phyloP scores from a whole-genome alignment of 139 green algal genomes.

The Desmodesmus armatus region DNA sequence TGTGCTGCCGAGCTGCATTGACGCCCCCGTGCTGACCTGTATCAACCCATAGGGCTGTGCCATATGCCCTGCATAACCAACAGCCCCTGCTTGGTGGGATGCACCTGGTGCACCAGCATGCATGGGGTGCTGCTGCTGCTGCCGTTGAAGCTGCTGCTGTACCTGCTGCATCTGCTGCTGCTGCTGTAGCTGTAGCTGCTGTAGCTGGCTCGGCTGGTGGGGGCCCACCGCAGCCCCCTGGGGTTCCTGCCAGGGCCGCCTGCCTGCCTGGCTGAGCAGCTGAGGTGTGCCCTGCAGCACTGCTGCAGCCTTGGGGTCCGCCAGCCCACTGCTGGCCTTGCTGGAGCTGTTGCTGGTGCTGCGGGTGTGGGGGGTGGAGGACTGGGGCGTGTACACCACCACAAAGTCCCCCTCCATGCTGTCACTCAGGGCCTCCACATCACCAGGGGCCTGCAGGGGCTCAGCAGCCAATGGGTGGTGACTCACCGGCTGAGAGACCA shows the following conservation, averaged over 20 bases:
- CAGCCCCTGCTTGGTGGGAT: too few species aligned
- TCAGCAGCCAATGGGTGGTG: slow-evolving; percentile 10
- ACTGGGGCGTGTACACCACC: slow-evolving; percentile 22
- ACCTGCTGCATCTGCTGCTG: too few species aligned
- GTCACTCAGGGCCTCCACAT: slow-evolving; percentile 2
- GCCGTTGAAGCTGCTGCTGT: too few species aligned
- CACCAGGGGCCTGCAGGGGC: background rate
- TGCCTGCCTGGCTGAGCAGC: background rate
- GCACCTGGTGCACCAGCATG: background rate
- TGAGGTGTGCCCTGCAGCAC: slow-evolving; percentile 8
- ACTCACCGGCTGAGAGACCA: background rate
- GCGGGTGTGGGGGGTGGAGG: background rate
- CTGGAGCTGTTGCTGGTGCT: slow-evolving; percentile 41
- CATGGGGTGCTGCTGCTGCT: background rate
- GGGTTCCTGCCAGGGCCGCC: slow-evolving; percentile 5
- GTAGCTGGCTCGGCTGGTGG: slow-evolving; percentile 20
- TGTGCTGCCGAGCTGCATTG: background rate
- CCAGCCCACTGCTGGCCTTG: slow-evolving; percentile 48
- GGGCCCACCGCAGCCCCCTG: background rate
- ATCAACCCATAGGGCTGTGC: too few species aligned
- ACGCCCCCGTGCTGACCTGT: too few species aligned
- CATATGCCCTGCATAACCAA: too few species aligned
- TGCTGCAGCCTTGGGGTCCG: slow-evolving; percentile 19
- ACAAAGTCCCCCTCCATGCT: slow-evolving; percentile 39
- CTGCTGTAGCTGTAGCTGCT: slow-evolving; percentile 8